phyloP scores from a whole-genome alignment of 2,329 filamentous ascomycete genomes.

The Trichoderma aggressivum region DNA sequence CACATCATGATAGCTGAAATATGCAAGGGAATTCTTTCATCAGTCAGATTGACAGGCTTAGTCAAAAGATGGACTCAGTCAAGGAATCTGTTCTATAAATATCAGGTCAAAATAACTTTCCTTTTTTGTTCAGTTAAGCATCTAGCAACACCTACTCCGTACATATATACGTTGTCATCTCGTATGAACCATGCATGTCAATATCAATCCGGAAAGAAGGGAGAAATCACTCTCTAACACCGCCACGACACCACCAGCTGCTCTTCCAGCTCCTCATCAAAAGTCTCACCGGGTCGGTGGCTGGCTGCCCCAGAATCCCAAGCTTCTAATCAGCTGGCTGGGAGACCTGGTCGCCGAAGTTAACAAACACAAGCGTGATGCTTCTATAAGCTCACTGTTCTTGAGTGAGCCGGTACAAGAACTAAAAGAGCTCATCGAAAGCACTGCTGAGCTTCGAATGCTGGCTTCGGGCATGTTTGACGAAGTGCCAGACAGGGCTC shows the following conservation, averaged over 20 bases:
- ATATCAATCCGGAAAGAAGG: background rate
- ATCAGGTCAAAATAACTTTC: background rate
- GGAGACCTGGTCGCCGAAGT: constrained; percentile 8
- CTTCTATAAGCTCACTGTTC: background rate
- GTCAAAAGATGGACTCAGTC: background rate
- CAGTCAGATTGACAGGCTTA: background rate
- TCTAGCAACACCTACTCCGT: background rate
- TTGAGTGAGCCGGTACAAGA: background rate
- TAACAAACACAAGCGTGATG: background rate
- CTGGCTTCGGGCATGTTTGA: constrained; percentile 24
- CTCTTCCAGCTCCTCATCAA: background rate
- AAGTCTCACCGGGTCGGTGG: constrained; percentile 4
- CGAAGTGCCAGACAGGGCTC: constrained; percentile 25
- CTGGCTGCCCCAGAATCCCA: constrained; percentile 14
- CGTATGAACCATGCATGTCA: background rate
- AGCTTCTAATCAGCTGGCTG: constrained; percentile 1
- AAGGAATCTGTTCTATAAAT: background rate
- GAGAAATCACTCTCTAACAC: background rate
- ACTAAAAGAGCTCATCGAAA: constrained; percentile 19
- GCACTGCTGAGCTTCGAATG: constrained; percentile 25
- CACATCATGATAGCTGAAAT: background rate
- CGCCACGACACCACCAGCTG: background rate
- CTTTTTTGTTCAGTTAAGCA: background rate
- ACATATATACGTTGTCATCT: background rate
- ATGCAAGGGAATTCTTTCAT: background rate